Evolutionary conservation across 805 yeast species (phyloP).

Genomic region (Myxozyma mucilagina): DNA sequence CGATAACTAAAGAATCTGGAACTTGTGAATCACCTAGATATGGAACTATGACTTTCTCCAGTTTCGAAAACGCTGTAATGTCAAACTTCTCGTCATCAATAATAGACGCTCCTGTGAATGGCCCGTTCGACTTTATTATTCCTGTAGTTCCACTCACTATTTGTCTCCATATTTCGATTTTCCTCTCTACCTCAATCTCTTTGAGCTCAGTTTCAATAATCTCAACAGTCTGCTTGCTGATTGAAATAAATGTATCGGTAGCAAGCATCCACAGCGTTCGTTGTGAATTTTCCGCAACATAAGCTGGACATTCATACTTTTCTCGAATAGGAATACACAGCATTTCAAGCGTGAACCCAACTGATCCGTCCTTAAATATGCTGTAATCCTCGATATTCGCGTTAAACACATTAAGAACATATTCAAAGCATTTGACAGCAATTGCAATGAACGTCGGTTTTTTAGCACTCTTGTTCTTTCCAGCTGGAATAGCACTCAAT

Average conservation of each 20-base stretch:
- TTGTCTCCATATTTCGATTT: slow-evolving; percentile 37
- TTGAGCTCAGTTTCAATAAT: slow-evolving; percentile 39
- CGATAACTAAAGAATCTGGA: slow-evolving; percentile 42
- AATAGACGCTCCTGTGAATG: slow-evolving; percentile 44
- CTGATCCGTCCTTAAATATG: slow-evolving; percentile 26
- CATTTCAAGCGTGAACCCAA: slow-evolving; percentile 29
- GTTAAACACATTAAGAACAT: slow-evolving; percentile 7
- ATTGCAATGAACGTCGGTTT: slow-evolving; percentile 27
- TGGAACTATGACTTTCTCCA: slow-evolving; percentile 49
- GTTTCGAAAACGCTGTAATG: slow-evolving; percentile 46
- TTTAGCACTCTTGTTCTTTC: slow-evolving; percentile 13
- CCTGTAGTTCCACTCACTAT: slow-evolving; percentile 39
- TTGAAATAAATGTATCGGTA: slow-evolving; percentile 18
- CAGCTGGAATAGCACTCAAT: slow-evolving; percentile 2
- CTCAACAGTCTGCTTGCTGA: slow-evolving; percentile 35
- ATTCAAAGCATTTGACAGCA: slow-evolving; percentile 21
- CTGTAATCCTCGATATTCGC: slow-evolving; percentile 1
- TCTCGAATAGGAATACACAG: slow-evolving; percentile 28
- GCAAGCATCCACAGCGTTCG: slow-evolving; percentile 32
- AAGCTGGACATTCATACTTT: slow-evolving; percentile 26
- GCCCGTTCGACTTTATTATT: slow-evolving; percentile 21
- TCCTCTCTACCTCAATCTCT: neutral
- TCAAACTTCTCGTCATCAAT: slow-evolving; percentile 49
- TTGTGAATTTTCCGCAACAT: neutral
- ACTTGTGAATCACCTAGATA: slow-evolving; percentile 41